These are phyloP conservation scores for Boletus tomentosulus DNA, from an alignment of 768 basidiomycete species.

Conservation along the genomic window DNA sequence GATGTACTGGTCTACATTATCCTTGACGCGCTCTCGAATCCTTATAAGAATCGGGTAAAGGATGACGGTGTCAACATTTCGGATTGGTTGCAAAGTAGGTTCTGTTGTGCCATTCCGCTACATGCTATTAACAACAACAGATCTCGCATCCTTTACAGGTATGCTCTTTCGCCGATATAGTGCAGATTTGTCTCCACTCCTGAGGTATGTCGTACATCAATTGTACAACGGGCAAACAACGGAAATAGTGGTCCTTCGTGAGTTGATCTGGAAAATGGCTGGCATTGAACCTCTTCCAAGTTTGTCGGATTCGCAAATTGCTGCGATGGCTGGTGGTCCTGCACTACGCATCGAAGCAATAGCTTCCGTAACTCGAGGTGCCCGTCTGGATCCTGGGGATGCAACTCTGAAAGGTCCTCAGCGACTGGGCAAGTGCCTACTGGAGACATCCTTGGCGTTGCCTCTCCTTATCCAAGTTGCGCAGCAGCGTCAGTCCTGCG, in stretches of 20 bases:
- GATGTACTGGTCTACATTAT: conserved; percentile 89
- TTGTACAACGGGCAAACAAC: conserved; percentile 77
- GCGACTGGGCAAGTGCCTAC: conserved; percentile 58
- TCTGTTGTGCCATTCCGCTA: background rate
- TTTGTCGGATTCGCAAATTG: conserved; percentile 82
- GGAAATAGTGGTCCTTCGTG: conserved; percentile 88
- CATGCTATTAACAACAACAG: conserved; percentile 39
- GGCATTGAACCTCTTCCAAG: conserved; percentile 89
- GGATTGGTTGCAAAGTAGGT: conserved; percentile 89
- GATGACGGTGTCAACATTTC: conserved; percentile 88
- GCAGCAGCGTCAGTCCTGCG: conserved; percentile 83
- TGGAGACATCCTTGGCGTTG: conserved; percentile 73
- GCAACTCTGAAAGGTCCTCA: conserved; percentile 60
- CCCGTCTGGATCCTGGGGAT: conserved; percentile 64
- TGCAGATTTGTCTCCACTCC: conserved; percentile 75
- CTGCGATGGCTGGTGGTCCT: conserved; percentile 89
- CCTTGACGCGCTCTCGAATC: conserved; percentile 83
- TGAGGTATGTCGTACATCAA: conserved; percentile 91
- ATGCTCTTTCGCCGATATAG: conserved; percentile 86
- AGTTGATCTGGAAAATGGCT: conserved; percentile 93
- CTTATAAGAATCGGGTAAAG: conserved; percentile 77
- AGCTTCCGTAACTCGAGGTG: conserved; percentile 73
- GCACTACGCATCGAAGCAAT: conserved; percentile 83
- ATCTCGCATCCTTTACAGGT: conserved; percentile 89
- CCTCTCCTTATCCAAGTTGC: conserved; percentile 91